Percentiles rank a stretch among this genome's conserved stretches.
These are phyloP conservation scores for Mycosphaerella arachidis DNA, from an alignment of 2,329 filamentous ascomycete species.

Conservation along the genomic window DNA sequence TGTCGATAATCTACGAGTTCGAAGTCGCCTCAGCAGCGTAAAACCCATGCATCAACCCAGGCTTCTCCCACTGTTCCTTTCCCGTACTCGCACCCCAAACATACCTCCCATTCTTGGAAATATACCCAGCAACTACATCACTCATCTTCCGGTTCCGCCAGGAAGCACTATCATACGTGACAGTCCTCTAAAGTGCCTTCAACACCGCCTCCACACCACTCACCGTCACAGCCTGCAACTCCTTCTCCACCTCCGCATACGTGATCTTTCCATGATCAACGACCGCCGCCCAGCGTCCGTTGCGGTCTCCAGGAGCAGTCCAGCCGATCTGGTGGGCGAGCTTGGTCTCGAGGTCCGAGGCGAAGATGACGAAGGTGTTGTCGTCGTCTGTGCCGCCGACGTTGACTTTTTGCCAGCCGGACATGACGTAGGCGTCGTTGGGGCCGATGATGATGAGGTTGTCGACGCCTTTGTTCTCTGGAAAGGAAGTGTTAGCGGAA, in stretches of 20 bases:
- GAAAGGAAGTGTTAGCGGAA: background rate
- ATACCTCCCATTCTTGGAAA: background rate
- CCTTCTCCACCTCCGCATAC: slow-evolving; percentile 21
- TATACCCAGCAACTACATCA: background rate
- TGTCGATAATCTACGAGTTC: background rate
- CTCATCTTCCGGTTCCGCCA: background rate
- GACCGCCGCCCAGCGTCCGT: slow-evolving; percentile 19
- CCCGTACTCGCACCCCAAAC: background rate
- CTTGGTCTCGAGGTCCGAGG: slow-evolving; percentile 22
- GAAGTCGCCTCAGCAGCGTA: background rate
- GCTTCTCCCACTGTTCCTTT: background rate
- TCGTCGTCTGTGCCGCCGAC: slow-evolving; percentile 14
- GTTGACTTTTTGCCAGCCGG: slow-evolving; percentile 23
- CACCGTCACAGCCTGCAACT: slow-evolving; percentile 20
- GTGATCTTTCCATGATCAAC: slow-evolving; percentile 21
- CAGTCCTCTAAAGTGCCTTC: background rate
- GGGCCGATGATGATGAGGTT: slow-evolving; percentile 21
- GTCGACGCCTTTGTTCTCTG: slow-evolving; percentile 18
- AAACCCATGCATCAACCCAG: background rate
- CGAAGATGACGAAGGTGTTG: slow-evolving; percentile 22
- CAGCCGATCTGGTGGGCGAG: slow-evolving; percentile 20
- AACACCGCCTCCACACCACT: slow-evolving; percentile 10
- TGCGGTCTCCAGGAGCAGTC: slow-evolving; percentile 21
- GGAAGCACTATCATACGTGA: background rate
- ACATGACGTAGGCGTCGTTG: slow-evolving; percentile 22